Evolutionary conservation across 331 rosid genomes (phyloP).

Genomic region (Malus hybrid): DNA sequence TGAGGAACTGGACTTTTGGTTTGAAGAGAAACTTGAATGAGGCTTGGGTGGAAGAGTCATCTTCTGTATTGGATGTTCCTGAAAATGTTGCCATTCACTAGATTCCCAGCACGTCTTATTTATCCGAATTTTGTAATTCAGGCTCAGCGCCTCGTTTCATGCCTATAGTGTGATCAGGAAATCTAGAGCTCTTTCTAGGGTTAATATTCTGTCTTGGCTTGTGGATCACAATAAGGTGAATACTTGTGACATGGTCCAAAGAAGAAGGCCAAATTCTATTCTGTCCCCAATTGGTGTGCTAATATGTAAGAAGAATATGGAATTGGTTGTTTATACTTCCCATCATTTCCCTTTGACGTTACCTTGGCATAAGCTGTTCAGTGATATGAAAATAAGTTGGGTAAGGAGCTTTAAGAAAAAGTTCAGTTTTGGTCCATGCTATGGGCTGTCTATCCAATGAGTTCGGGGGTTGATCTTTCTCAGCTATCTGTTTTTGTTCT

Average conservation of each 20-base stretch:
- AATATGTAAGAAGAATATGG: not conserved
- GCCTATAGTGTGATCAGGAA: not conserved
- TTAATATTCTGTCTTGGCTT: not conserved
- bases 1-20: not conserved
- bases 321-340: not conserved
- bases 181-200: not conserved
- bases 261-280: not conserved
- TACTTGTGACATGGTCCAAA: not conserved
- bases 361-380: no score
- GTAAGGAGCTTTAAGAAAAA: not conserved
- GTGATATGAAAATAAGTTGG: no score
- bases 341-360: no score
- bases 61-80: not conserved
- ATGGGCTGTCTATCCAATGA: not conserved
- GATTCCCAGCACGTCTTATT: not conserved
- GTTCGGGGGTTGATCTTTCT: not conserved
- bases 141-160: not conserved
- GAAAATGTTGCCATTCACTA: not conserved
- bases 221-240: not conserved
- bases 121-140: not conserved
- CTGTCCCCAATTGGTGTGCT: not conserved
- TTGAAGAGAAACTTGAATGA: not conserved
- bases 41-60: not conserved
- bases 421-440: not conserved
- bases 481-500: not conserved